These are phyloP conservation scores for Paecilomyces fulvus DNA, from an alignment of 2,329 filamentous ascomycete species.

Conservation along the genomic window DNA sequence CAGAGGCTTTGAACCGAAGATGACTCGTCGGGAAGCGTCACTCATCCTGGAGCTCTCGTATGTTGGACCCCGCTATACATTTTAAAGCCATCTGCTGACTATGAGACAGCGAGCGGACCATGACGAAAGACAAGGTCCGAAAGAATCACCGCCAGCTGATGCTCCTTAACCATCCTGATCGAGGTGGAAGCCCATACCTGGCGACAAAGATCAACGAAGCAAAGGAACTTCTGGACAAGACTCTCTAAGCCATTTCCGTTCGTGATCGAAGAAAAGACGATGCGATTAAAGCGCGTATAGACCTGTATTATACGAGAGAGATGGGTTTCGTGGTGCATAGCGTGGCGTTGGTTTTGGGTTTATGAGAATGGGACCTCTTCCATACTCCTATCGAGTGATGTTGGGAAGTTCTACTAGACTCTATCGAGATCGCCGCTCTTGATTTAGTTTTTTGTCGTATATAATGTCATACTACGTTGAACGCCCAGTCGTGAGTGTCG, in stretches of 20 bases:
- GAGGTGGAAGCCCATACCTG: slow-evolving; percentile 90
- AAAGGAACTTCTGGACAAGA: slow-evolving; percentile 90
- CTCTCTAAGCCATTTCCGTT: slow-evolving; percentile 14
- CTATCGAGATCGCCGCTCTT: slow-evolving; percentile 64
- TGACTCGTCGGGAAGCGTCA: slow-evolving; percentile 85
- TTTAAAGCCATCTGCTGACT: slow-evolving; percentile 5
- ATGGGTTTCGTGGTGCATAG: slow-evolving; percentile 29
- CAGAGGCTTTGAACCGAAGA: slow-evolving; percentile 82
- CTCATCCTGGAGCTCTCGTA: slow-evolving; percentile 88
- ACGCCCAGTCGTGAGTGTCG: not conserved
- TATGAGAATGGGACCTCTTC: slow-evolving; percentile 15
- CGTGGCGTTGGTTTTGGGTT: slow-evolving; percentile 30
- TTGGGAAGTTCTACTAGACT: slow-evolving; percentile 63
- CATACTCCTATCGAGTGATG: slow-evolving; percentile 39
- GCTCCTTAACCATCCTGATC: slow-evolving; percentile 96
- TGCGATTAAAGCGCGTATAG: not conserved
- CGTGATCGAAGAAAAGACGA: not conserved
- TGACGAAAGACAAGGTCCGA: slow-evolving; percentile 88
- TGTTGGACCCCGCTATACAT: slow-evolving; percentile 17
- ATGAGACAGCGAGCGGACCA: slow-evolving; percentile 61
- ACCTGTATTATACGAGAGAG: slow-evolving; percentile 10
- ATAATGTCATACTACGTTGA: not conserved
- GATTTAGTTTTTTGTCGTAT: slow-evolving; percentile 15
- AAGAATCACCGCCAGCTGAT: slow-evolving; percentile 94
- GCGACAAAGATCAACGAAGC: slow-evolving; percentile 98